Evolutionary conservation across 306 rosid species (phyloP).

Genomic region (Vigna mungo): DNA sequence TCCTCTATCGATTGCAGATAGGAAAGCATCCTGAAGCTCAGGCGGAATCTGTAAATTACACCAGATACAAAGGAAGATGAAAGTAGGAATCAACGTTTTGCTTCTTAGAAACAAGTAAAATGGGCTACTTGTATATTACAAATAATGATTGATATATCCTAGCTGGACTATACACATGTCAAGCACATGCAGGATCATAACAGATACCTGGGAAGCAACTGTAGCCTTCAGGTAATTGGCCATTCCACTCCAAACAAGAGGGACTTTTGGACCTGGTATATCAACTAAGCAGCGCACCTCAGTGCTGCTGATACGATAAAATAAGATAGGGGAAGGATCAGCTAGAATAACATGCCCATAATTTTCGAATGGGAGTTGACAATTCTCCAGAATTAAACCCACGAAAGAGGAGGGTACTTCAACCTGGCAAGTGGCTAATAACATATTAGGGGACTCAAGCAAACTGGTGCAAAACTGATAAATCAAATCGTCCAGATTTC

Average conservation of each 20-base stretch:
- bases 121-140: background rate
- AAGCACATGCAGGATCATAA: background rate
- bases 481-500: background rate
- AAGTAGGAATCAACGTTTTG: background rate
- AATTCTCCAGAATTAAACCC: slow-evolving; percentile 65
- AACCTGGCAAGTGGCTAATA: slow-evolving; percentile 43
- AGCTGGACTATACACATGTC: slow-evolving; percentile 1
- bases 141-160: background rate
- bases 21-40: slow-evolving; percentile 60
- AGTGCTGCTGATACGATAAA: slow-evolving; percentile 65
- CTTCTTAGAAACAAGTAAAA: background rate
- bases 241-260: slow-evolving; percentile 56
- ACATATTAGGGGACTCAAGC: slow-evolving; percentile 2
- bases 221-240: slow-evolving; percentile 56
- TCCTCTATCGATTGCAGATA: slow-evolving; percentile 56
- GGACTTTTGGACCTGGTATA: slow-evolving; percentile 63
- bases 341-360: slow-evolving; percentile 70
- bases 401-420: slow-evolving; percentile 61
- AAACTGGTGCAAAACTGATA: slow-evolving; percentile 14
- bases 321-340: slow-evolving; percentile 63
- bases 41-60: slow-evolving; percentile 53
- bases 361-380: slow-evolving; percentile 63
- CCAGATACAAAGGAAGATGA: slow-evolving; percentile 13
- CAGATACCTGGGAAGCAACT: slow-evolving; percentile 70
- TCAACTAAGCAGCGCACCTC: slow-evolving; percentile 67